A percentile compares a stretch with the other conserved stretches of the same genome.
phyloP scores from a whole-genome alignment of 306 rosid species.

The Cucurbita pepo region DNA sequence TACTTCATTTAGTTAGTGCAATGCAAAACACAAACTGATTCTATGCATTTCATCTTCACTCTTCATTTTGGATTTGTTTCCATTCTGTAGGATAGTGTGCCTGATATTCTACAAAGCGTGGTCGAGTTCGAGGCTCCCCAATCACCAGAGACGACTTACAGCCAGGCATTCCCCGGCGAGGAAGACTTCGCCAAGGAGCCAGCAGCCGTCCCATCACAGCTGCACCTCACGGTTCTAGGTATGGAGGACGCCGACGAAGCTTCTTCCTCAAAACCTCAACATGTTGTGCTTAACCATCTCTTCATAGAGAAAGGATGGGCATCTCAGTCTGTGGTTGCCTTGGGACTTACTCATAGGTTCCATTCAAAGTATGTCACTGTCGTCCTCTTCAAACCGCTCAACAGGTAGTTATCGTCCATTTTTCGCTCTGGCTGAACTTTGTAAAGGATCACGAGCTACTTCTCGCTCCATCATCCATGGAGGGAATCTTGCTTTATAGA shows the following conservation, averaged over 20 bases:
- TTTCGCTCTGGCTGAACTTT: not conserved
- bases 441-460: not conserved
- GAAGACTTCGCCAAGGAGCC: slow-evolving; percentile 92
- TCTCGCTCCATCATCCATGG: not conserved
- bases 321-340: slow-evolving; percentile 68
- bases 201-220: slow-evolving; percentile 54
- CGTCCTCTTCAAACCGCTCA: slow-evolving; percentile 81
- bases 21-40: not conserved
- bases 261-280: slow-evolving; percentile 64
- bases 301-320: slow-evolving; percentile 80
- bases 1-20: not conserved
- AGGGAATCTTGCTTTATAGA: slow-evolving; percentile 7
- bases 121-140: slow-evolving; percentile 65
- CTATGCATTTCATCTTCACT: not conserved
- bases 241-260: slow-evolving; percentile 38
- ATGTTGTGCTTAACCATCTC: slow-evolving; percentile 80
- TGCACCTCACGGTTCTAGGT: slow-evolving; percentile 66
- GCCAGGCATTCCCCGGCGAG: slow-evolving; percentile 45
- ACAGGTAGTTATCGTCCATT: slow-evolving; percentile 26
- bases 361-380: slow-evolving; percentile 80
- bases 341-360: slow-evolving; percentile 84
- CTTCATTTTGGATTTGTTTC: slow-evolving; percentile 1
- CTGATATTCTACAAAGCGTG: slow-evolving; percentile 51
- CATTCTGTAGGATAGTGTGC: slow-evolving; percentile 57
- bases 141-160: slow-evolving; percentile 75